Conservation (phyloP, 2,329 filamentous ascomycete genomes). For the Fusarium falciforme region DNA sequence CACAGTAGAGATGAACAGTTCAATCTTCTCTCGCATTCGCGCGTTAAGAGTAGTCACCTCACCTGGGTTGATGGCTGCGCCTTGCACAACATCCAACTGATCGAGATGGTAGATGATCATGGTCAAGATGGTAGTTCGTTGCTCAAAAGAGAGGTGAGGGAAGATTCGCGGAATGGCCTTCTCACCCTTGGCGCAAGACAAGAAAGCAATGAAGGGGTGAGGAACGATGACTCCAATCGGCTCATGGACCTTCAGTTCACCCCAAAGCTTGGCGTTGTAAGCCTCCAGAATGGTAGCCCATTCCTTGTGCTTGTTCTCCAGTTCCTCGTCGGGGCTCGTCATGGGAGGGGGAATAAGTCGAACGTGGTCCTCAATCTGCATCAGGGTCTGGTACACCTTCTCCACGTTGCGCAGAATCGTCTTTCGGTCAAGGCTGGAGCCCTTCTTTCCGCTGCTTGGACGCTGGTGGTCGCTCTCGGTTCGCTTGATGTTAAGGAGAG, state of each 20-base stretch:
- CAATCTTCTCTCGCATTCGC: constrained; percentile 88
- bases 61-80: constrained; percentile 78
- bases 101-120: constrained; percentile 96
- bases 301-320: constrained; percentile 79
- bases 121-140: constrained; percentile 93
- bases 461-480: constrained; percentile 74
- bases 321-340: constrained; percentile 71
- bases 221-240: constrained; percentile 81
- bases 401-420: constrained; percentile 88
- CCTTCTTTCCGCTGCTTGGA: constrained; percentile 61
- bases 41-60: constrained; percentile 79
- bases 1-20: constrained; percentile 87
- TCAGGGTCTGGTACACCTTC: constrained; percentile 85
- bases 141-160: constrained; percentile 90
- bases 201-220: constrained; percentile 95
- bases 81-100: constrained; percentile 87
- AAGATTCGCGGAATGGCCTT: constrained; percentile 96
- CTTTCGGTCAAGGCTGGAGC: constrained; percentile 78
- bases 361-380: constrained; percentile 95
- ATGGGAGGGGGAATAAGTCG: constrained; percentile 77
- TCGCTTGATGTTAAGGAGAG: constrained; percentile 94
- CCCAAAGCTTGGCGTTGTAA: constrained; percentile 87
- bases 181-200: constrained; percentile 96
- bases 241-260: constrained; percentile 89
- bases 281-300: constrained; percentile 71